Base-by-base conservation (phyloP, 2,329 filamentous ascomycete genomes). In the Exophiala lecanii-corni region DNA sequence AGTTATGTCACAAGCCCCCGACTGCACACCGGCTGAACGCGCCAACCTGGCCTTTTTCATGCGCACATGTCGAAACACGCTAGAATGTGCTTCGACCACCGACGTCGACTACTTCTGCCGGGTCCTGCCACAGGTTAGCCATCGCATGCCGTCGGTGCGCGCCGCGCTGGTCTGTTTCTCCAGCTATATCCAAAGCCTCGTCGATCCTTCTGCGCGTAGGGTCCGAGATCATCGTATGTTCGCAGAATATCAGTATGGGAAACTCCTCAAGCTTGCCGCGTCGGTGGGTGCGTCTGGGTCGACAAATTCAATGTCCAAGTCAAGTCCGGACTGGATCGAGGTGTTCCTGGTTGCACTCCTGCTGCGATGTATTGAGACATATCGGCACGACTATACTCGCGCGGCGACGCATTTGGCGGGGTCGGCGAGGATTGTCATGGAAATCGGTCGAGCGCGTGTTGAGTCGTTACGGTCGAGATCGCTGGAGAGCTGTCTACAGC, bases 81-180 rank as follows among this genome's bases (percentile, higher is more conserved):
- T 35, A 17, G 33, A 35, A 18, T 10, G 6, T 12, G 9, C 16
- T 18, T 9, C 6, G 4, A 17, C 4, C 6, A 10, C 33, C 18
- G 33, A 35, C 18, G 33, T 20, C 7, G 33, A 19, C 13, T n/a
- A 18, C 17, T 35, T 35, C 18, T 35, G 33, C 16, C 17, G 4
- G 7, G 6, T 35, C 19, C 16, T 35, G 19, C 33, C 33, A 19
- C 33, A 35, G 19, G 33, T n/a, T n/a, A 18, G 33, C 16, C 7
- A 17, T 6, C 33, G 18, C 4, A 17, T 35, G 15, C 33, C 16
- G 13, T 4, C 33, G 15, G 19, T 35, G 4, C 33, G 33, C 12
- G 17, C 16, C 33, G 33, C 33, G 9, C 7, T 35, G 9, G 15
- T 35, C 7, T 18, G 33, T 35, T 35, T 35, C 33, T n/a, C 33